A percentile compares a stretch with the other conserved stretches of the same genome.
phyloP scores from a whole-genome alignment of 1,284 basidiomycete species.

The Trametes polyzona region DNA sequence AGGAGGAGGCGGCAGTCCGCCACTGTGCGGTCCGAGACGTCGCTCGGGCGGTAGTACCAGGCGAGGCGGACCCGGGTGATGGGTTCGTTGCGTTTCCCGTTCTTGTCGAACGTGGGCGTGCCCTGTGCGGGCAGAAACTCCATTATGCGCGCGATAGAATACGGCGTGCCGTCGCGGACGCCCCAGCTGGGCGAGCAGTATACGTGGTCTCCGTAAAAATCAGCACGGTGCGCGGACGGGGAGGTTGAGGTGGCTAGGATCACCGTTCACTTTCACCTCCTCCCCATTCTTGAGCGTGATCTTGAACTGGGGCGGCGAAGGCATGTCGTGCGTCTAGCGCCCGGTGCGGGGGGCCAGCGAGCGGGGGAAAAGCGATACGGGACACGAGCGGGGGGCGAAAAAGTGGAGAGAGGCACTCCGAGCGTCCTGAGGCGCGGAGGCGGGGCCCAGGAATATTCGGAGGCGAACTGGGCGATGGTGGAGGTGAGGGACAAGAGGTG shows the following conservation, averaged over 20 bases:
- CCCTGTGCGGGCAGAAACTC: conserved; percentile 88
- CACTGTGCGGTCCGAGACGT: conserved; percentile 83
- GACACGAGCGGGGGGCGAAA: neutral
- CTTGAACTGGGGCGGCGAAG: conserved; percentile 31
- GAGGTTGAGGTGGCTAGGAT: conserved; percentile 28
- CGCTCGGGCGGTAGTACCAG: conserved; percentile 92
- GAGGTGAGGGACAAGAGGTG: conserved; percentile 29
- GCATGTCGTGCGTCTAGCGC: conserved; percentile 27
- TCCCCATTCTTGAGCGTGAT: conserved; percentile 74
- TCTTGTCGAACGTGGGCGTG: conserved; percentile 45
- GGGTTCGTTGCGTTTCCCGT: conserved; percentile 59
- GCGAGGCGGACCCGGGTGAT: conserved; percentile 85
- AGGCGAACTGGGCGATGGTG: conserved; percentile 19
- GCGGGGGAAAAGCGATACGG: conserved; percentile 3
- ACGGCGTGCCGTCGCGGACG: conserved; percentile 88
- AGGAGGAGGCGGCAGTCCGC: conserved; percentile 89
- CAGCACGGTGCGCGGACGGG: conserved; percentile 29
- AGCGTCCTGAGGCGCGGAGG: conserved; percentile 9
- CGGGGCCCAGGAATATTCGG: conserved; percentile 18
- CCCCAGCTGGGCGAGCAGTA: conserved; percentile 94
- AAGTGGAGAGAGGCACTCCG: neutral
- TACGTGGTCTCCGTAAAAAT: conserved; percentile 80
- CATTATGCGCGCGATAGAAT: conserved; percentile 94
- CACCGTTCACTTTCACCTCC: conserved; percentile 83
- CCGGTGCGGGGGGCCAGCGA: conserved; percentile 7